A percentile compares a stretch with the other conserved stretches of the same genome.
Conservation (phyloP, 1,284 basidiomycete species). For the Ceratobasidium sp. region DNA sequence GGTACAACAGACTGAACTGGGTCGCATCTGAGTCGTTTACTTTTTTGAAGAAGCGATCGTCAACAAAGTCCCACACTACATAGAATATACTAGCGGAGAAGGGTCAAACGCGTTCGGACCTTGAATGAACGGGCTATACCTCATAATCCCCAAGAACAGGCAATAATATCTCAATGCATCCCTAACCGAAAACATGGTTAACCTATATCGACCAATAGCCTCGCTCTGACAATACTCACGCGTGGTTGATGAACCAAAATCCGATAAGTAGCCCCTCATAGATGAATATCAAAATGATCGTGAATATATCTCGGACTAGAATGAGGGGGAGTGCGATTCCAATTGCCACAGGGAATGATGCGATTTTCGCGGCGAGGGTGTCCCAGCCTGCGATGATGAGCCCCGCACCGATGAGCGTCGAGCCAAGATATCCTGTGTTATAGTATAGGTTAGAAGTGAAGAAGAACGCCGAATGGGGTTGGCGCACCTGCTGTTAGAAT, state of each 20-base stretch:
- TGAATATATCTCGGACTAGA: slow-evolving; percentile 82
- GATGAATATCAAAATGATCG: slow-evolving; percentile 73
- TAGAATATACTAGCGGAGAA: slow-evolving; percentile 65
- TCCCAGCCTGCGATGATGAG: slow-evolving; percentile 81
- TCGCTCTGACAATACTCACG: slow-evolving; percentile 56
- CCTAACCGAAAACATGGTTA: slow-evolving; percentile 50
- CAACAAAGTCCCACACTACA: slow-evolving; percentile 82
- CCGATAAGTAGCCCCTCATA: slow-evolving; percentile 80
- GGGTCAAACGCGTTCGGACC: slow-evolving; percentile 12
- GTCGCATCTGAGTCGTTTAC: slow-evolving; percentile 83
- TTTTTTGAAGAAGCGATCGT: slow-evolving; percentile 86
- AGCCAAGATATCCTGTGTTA: slow-evolving; percentile 71
- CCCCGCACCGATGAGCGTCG: slow-evolving; percentile 76
- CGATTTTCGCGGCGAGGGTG: slow-evolving; percentile 77
- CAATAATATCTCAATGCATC: slow-evolving; percentile 79
- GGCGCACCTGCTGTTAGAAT: slow-evolving; percentile 63
- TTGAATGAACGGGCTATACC: slow-evolving; percentile 58
- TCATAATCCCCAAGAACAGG: slow-evolving; percentile 75
- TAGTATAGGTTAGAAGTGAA: slow-evolving; percentile 6
- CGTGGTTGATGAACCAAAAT: slow-evolving; percentile 86
- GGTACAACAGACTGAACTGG: slow-evolving; percentile 74
- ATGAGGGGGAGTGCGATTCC: slow-evolving; percentile 75
- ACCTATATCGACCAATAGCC: neutral
- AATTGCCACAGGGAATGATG: slow-evolving; percentile 80
- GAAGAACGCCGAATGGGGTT: neutral